Evolutionary conservation across 371 early-diverging fungal species (phyloP).

Genomic region (Mortierella sp.): DNA sequence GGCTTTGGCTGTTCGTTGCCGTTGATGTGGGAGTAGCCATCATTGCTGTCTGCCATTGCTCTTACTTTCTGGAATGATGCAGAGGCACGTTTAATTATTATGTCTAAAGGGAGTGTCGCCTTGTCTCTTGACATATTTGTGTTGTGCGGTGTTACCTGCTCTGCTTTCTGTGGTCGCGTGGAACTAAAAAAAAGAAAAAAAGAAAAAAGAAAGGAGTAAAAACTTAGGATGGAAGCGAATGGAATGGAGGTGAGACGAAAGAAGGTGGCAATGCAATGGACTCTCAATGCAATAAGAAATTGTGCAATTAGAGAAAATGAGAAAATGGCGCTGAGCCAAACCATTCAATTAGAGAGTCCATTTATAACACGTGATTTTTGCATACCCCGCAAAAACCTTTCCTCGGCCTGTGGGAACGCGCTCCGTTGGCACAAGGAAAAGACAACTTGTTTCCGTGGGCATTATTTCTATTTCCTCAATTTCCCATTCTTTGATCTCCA

Average conservation of each 20-base stretch:
- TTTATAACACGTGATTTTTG: conserved; percentile 13
- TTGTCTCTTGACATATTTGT: background rate
- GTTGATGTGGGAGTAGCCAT: conserved; percentile 12
- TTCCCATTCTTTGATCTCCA: background rate
- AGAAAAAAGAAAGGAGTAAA: background rate
- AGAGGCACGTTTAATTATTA: conserved; percentile 18
- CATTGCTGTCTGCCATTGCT: conserved; percentile 9
- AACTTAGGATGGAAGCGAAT: background rate
- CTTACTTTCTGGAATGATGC: conserved; percentile 7
- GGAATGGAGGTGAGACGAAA: background rate
- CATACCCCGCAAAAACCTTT: conserved; percentile 2
- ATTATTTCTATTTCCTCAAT: conserved; percentile 1
- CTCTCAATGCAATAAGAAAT: background rate
- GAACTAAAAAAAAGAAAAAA: background rate
- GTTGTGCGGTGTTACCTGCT: background rate
- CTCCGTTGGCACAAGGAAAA: conserved; percentile 9
- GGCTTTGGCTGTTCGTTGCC: conserved; percentile 6
- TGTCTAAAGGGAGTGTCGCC: background rate
- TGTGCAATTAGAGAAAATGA: background rate
- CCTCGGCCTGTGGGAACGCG: conserved; percentile 18
- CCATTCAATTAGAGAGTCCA: background rate
- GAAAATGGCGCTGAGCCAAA: no score
- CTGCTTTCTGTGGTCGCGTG: background rate
- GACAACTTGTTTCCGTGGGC: conserved; percentile 1
- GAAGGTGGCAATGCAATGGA: background rate